Conservation (phyloP, 192 early-diverging fungal species). For the Coemansia sp. region DNA sequence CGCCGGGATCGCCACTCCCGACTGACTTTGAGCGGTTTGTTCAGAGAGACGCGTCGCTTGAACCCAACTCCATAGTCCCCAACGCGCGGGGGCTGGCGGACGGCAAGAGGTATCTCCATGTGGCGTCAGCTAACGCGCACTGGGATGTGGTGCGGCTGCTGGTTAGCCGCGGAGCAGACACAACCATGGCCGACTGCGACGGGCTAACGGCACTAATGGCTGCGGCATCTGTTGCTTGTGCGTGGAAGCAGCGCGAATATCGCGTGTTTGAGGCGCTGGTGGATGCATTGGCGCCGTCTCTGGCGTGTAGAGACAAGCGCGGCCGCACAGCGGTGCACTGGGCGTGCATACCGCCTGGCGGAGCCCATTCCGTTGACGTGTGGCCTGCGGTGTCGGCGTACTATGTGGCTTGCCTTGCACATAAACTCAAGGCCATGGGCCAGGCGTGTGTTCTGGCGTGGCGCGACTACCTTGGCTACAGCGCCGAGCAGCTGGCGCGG, state of each 20-base stretch:
- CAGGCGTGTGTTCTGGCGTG: conserved; percentile 26
- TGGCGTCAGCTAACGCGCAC: conserved; percentile 33
- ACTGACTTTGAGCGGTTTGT: conserved; percentile 22
- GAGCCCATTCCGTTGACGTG: neutral
- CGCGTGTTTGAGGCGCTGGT: conserved; percentile 38
- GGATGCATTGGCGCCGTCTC: conserved; percentile 19
- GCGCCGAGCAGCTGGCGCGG: conserved; percentile 23
- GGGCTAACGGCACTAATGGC: conserved; percentile 50
- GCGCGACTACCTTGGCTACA: conserved; percentile 33
- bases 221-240: conserved; percentile 12
- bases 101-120: conserved; percentile 24
- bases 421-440: conserved; percentile 7
- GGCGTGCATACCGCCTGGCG: conserved; percentile 22
- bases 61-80: conserved; percentile 14
- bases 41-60: conserved; percentile 8
- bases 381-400: conserved; percentile 26
- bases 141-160: conserved; percentile 44
- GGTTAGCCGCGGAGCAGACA: conserved; percentile 31
- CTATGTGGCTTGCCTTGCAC: conserved; percentile 16
- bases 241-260: conserved; percentile 23
- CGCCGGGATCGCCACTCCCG: conserved; percentile 6
- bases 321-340: conserved; percentile 50
- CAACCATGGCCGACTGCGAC: conserved; percentile 11
- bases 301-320: conserved; percentile 29
- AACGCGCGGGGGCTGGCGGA: neutral